Percentiles rank a stretch among this genome's conserved stretches.
Evolutionary conservation across 2,329 filamentous ascomycete genomes (phyloP).

Genomic region (Cadophora sp.): DNA sequence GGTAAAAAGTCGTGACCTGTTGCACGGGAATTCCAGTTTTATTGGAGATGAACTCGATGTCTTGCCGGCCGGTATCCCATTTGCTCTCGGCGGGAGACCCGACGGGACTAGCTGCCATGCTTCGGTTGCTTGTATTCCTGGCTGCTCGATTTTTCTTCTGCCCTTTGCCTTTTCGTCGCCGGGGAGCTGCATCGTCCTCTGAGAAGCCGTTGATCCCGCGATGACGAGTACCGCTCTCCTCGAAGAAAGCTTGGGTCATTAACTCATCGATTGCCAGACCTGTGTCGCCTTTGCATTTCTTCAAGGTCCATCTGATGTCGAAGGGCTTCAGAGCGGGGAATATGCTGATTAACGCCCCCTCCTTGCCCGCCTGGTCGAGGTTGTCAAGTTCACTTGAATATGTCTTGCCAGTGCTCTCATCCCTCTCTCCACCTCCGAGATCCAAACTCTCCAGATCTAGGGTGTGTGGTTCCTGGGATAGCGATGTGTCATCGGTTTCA

Average conservation of each 20-base stretch:
- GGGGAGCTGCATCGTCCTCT: slow-evolving; percentile 53
- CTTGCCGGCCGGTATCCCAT: slow-evolving; percentile 62
- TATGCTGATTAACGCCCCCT: slow-evolving; percentile 68
- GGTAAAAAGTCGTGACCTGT: slow-evolving; percentile 62
- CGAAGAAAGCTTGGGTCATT: slow-evolving; percentile 79
- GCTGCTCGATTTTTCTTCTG: slow-evolving; percentile 45
- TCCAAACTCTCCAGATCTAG: slow-evolving; percentile 39
- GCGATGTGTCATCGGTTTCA: slow-evolving; percentile 42
- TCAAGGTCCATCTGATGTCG: slow-evolving; percentile 71
- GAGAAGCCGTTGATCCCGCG: slow-evolving; percentile 88
- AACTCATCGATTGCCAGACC: slow-evolving; percentile 79
- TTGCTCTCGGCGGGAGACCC: slow-evolving; percentile 51
- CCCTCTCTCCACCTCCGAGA: slow-evolving; percentile 49
- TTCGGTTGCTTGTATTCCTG: slow-evolving; percentile 40
- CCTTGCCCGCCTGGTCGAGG: slow-evolving; percentile 66
- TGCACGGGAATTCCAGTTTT: slow-evolving; percentile 55
- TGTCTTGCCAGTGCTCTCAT: slow-evolving; percentile 50
- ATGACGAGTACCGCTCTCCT: slow-evolving; percentile 65
- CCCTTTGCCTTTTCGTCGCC: slow-evolving; percentile 49
- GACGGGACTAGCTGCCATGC: slow-evolving; percentile 13
- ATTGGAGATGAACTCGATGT: slow-evolving; percentile 66
- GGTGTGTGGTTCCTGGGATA: slow-evolving; percentile 37
- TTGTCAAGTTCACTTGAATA: slow-evolving; percentile 44
- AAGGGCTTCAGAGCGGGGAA: slow-evolving; percentile 73
- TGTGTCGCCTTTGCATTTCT: slow-evolving; percentile 71